A percentile compares a stretch with the other conserved stretches of the same genome.
Evolutionary conservation across 345 rosid species (phyloP).

Genomic region (Passiflora organensis): DNA sequence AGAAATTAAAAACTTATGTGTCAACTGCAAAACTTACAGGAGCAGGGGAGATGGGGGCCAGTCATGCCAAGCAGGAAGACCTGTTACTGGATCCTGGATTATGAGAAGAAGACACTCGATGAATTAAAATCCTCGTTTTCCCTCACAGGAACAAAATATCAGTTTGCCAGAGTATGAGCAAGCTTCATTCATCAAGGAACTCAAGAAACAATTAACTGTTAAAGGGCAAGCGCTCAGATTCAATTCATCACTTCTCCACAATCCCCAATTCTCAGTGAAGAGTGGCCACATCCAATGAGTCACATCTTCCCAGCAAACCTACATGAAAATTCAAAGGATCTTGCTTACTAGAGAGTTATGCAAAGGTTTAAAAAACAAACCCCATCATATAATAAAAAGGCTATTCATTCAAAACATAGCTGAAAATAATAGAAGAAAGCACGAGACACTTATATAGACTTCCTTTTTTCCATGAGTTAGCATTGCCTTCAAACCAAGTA

Average conservation of each 20-base stretch:
- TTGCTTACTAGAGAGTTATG: no score
- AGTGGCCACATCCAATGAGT: slow-evolving; percentile 98
- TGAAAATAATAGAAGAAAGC: not conserved
- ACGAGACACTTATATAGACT: not conserved
- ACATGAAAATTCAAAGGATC: no score
- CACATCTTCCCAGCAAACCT: slow-evolving; percentile 87
- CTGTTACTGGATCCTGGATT: slow-evolving; percentile 85
- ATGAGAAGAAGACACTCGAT: not conserved
- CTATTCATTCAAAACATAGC: not conserved
- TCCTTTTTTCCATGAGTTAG: not conserved
- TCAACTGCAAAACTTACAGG: slow-evolving; percentile 44
- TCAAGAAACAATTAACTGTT: slow-evolving; percentile 42
- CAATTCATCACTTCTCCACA: slow-evolving; percentile 72
- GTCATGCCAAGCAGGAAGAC: slow-evolving; percentile 65
- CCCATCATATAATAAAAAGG: slow-evolving; percentile 6
- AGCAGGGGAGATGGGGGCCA: slow-evolving; percentile 59
- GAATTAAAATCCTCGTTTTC: not conserved
- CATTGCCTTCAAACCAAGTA: not conserved
- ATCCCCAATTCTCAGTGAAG: slow-evolving; percentile 68
- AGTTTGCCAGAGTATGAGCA: not conserved
- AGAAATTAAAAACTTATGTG: not conserved
- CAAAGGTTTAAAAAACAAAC: not conserved
- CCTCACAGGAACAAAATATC: not conserved
- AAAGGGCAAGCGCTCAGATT: slow-evolving; percentile 76
- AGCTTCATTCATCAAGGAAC: slow-evolving; percentile 1